Base-by-base conservation (phyloP, 169 alveolate genomes). In the Plasmodium coatneyi region DNA sequence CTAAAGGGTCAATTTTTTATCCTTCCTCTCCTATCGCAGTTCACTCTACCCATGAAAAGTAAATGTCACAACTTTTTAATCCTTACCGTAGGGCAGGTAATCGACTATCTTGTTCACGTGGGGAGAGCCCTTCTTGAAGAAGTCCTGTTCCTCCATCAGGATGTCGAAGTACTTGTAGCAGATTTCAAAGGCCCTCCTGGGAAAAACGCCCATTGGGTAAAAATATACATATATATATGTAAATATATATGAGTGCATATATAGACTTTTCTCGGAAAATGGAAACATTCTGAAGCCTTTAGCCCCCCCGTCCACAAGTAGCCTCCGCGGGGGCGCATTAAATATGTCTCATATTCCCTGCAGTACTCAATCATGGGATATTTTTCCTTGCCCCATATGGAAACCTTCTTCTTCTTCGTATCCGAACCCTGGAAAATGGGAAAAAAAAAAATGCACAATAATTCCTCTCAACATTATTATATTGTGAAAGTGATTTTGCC, bases 161-260 rank as follows among this genome's bases (percentile, higher is more conserved):
- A 80, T 71, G 14, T 82, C 94, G 72, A 94, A 92, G 71, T 56
- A 78, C 54, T 70, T 66, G 41, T 91, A 94, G 60, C 95, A 92
- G 25, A 90, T 71, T 28, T 86, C 76, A 74, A 91, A 94, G 19
- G 96, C 96, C 25, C 96, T 90, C 84, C 96, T 94, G 79, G 22
- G 60, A 74, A 84, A 4, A 5, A 16, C 19, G 14, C 36, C 19
- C 25, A 66, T 16, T 7, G 49, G 46, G 9, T 16, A 70, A 82
- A 66, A 49, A 28, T 2, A 34, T 32, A 32, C 3, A 32, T 32
- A 32, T 32, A 32, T 32, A 3, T 32, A 52, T 0, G 28, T 34
- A 25, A 3, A 76, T 76, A 76, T 36, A 32, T 6, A 76, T 56
- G 30, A 4, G 72, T 56, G 30, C 3, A 19, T 56, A 14, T 56